Conservation (phyloP, 345 rosid genomes). For the Bruguiera parviflora region DNA sequence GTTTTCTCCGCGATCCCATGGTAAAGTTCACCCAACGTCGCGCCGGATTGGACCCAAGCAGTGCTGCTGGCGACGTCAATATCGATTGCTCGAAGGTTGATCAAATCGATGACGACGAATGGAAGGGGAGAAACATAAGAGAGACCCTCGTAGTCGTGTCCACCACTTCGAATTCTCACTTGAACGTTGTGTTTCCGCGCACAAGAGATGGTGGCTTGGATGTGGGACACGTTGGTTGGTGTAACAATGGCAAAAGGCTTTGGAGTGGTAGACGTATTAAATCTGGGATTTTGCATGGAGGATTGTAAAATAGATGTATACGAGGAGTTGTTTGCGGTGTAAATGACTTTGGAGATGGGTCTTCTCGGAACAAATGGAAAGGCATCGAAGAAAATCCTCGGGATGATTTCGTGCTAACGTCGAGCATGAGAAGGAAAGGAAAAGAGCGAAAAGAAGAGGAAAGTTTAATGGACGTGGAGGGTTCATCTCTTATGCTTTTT, state of each 20-base stretch:
- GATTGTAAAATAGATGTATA: background rate
- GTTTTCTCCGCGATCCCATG: background rate
- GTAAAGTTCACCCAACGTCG: conserved; percentile 3
- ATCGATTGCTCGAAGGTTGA: background rate
- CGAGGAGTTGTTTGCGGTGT: background rate
- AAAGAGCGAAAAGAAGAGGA: no score
- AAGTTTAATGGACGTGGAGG: no score
- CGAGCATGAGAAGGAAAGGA: background rate
- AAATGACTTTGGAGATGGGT: background rate
- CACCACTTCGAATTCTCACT: conserved; percentile 7
- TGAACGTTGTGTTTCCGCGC: conserved; percentile 3
- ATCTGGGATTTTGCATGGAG: background rate
- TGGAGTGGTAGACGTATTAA: background rate
- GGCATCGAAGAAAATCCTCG: conserved; percentile 7
- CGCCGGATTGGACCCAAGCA: conserved; percentile 5
- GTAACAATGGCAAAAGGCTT: background rate
- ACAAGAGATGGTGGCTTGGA: conserved; percentile 4
- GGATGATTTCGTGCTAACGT: background rate
- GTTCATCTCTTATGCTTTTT: no score
- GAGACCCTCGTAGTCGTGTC: conserved; percentile 4
- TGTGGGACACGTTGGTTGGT: background rate
- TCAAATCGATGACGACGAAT: background rate
- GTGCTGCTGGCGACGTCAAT: background rate
- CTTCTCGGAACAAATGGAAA: background rate
- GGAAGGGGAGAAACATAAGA: background rate